Evolutionary conservation across 1,284 basidiomycete species (phyloP), one percentile per base, ranked within the genome.

Genomic region (Moesziomyces parantarcticus): DNA sequence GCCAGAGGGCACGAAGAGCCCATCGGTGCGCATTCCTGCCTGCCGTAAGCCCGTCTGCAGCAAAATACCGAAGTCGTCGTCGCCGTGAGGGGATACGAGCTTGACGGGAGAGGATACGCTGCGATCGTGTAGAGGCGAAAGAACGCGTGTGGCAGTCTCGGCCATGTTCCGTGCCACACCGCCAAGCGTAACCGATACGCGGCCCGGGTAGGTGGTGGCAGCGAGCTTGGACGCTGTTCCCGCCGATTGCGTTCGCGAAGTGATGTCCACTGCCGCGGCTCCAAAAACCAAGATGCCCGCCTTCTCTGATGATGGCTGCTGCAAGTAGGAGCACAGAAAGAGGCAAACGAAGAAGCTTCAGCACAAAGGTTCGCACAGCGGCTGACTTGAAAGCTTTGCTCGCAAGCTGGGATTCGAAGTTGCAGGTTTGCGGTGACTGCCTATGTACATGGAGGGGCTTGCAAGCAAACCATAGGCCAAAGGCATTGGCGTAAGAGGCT

Each of bases 151-250:
- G 2, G 93, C 88, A 1, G 94, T 92, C 81, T 97, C 93, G 1
- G 95, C 93, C 48, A 99, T 89, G 83, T 99, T 99, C 23, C 95
- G 89, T 0, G 89, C 94, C 3, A 99, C 97, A 14, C 97, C 97
- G 2, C 97, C 97, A 0, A 93, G 86, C 0, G 91, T 89, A 26
- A 95, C 75, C 3, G 86, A 85, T 16, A 98, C 89, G 3, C 81
- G 85, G 10, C 96, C 97, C 0, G 94, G 93, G 8, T 88, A 88
- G 0, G 97, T 99, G 0, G 94, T 78, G 0, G 69, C 70, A n/a
- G 58, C 57, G 6, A 63, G 39, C 26, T 32, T n/a, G 16, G 60
- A 49, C 44, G 25, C 6, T 21, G 11, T 42, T 16, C 43, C 58
- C 9, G 57, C 47, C 10, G 63, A 69, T 5, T 23, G 23, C 20